phyloP scores from a whole-genome alignment of 140 eudicot species.

The Flaveria floridana region DNA sequence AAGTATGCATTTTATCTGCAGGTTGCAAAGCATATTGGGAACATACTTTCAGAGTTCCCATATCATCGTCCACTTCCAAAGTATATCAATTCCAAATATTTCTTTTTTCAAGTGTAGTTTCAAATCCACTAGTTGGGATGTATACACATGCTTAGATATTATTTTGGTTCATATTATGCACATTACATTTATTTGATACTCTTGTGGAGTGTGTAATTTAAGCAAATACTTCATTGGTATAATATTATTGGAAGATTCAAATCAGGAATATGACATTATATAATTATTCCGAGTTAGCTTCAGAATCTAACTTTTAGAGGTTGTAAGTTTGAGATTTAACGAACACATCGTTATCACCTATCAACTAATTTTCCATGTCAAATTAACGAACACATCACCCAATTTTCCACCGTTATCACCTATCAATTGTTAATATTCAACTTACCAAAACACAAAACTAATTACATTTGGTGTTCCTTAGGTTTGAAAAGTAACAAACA shows the following conservation, averaged over 20 bases:
- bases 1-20: constrained; percentile 43
- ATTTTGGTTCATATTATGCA: not conserved
- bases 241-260: not conserved
- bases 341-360: no score
- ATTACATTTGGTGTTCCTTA: no score
- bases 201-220: not conserved
- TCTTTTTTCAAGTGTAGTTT: constrained; percentile 44
- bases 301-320: no score
- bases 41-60: constrained; percentile 47
- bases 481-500: no score
- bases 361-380: no score
- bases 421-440: no score
- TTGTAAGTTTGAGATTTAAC: no score
- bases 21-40: constrained; percentile 45
- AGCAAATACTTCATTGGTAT: not conserved
- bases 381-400: no score
- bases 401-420: no score
- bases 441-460: no score
- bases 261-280: not conserved
- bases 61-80: constrained; percentile 39
- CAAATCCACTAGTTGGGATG: not conserved
- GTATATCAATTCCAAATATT: constrained; percentile 35
- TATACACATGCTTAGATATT: not conserved
- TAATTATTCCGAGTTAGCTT: no score
- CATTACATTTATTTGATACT: not conserved